A percentile compares a stretch with the other conserved stretches of the same genome.
These are phyloP conservation scores for Lactarius indigo DNA, from an alignment of 768 basidiomycete species.

Conservation along the genomic window DNA sequence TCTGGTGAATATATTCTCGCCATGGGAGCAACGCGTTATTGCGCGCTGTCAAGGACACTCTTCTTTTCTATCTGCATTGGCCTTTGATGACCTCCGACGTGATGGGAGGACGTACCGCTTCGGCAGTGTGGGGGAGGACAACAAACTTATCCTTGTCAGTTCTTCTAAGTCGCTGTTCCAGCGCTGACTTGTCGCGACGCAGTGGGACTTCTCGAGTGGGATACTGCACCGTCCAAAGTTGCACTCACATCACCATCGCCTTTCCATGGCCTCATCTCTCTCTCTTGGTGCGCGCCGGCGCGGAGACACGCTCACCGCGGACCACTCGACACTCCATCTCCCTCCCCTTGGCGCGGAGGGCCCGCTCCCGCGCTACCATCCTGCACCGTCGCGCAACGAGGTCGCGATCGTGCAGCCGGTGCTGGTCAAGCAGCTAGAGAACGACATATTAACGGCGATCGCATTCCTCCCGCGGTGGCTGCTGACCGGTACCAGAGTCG, in stretches of 20 bases:
- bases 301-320: slow-evolving; percentile 33
- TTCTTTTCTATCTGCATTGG: slow-evolving; percentile 85
- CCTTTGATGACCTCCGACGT: slow-evolving; percentile 86
- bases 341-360: slow-evolving; percentile 43
- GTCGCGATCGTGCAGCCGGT: slow-evolving; percentile 90
- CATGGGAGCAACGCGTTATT: slow-evolving; percentile 89
- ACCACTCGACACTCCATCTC: slow-evolving; percentile 56
- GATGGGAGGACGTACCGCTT: slow-evolving; percentile 92
- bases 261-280: slow-evolving; percentile 74
- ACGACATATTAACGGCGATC: slow-evolving; percentile 72
- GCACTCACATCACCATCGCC: slow-evolving; percentile 63
- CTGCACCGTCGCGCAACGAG: slow-evolving; percentile 87
- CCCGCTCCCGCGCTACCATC: slow-evolving; percentile 62
- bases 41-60: slow-evolving; percentile 97
- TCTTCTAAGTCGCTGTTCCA: neutral
- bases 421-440: slow-evolving; percentile 78
- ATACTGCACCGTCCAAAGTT: slow-evolving; percentile 85
- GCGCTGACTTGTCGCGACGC: slow-evolving; percentile 1
- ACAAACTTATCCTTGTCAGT: slow-evolving; percentile 83
- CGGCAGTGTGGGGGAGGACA: slow-evolving; percentile 95
- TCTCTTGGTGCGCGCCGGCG: slow-evolving; percentile 67
- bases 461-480: slow-evolving; percentile 75
- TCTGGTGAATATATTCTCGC: slow-evolving; percentile 89
- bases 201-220: slow-evolving; percentile 96
- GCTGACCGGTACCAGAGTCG: slow-evolving; percentile 72